Conservation (phyloP, 2,329 filamentous ascomycete genomes). For the Ophiocordyceps camponoti-rufipedis region DNA sequence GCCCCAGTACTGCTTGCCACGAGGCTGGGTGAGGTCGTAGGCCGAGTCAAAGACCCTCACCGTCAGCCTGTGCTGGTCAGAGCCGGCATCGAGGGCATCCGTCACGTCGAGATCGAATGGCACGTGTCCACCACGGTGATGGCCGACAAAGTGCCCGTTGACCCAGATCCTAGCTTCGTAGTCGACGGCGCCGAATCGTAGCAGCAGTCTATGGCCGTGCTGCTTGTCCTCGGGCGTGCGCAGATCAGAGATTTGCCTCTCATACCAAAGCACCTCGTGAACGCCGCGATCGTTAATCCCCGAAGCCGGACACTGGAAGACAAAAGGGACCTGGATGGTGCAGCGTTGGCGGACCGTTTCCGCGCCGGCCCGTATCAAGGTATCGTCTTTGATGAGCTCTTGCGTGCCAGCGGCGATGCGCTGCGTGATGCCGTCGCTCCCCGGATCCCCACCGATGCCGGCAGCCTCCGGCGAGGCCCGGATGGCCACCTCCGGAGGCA, state of each 20-base stretch:
- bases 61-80: slow-evolving; percentile 21
- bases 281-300: slow-evolving; percentile 42
- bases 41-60: slow-evolving; percentile 45
- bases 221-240: slow-evolving; percentile 22
- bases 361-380: slow-evolving; percentile 12
- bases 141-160: slow-evolving; percentile 30
- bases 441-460: slow-evolving; percentile 14
- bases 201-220: slow-evolving; percentile 22
- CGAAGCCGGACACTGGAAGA: slow-evolving; percentile 45
- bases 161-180: slow-evolving; percentile 42
- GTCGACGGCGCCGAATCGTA: slow-evolving; percentile 43
- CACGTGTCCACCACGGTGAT: slow-evolving; percentile 40
- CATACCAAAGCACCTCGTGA: slow-evolving; percentile 52
- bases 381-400: slow-evolving; percentile 27
- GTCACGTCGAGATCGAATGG: slow-evolving; percentile 40
- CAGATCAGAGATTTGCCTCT: slow-evolving; percentile 31
- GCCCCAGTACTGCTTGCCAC: slow-evolving; percentile 51
- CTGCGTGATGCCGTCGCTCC: slow-evolving; percentile 15
- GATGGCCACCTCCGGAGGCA: slow-evolving; percentile 24
- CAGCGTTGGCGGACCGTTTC: slow-evolving; percentile 21
- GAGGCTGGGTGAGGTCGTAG: slow-evolving; percentile 43
- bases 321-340: slow-evolving; percentile 44
- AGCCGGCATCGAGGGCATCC: slow-evolving; percentile 18
- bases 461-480: slow-evolving; percentile 5
- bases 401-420: slow-evolving; percentile 29